Conservation (phyloP, 345 rosid genomes). For the Punica granatum region DNA sequence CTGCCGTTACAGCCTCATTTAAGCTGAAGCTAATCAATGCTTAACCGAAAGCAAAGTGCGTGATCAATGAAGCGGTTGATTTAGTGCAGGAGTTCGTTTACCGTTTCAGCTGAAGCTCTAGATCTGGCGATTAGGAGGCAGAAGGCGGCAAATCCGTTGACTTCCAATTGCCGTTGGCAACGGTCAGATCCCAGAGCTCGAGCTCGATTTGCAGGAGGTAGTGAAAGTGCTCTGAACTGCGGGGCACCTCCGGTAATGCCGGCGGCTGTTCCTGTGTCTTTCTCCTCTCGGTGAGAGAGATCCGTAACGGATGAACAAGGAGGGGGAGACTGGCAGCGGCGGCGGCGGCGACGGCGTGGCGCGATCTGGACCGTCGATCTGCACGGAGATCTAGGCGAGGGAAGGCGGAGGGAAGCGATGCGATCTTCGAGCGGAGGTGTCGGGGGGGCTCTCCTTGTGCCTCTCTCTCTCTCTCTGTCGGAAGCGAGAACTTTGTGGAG, state of each 20-base stretch:
- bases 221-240: not conserved
- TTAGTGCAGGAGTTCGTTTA: not conserved
- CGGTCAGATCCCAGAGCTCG: not conserved
- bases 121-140: slow-evolving; percentile 6
- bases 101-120: not conserved
- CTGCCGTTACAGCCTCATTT: not conserved
- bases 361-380: not conserved
- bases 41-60: not conserved
- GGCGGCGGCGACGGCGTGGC: not conserved
- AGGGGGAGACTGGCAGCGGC: not conserved
- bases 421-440: slow-evolving; percentile 6
- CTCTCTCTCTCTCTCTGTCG: slow-evolving; percentile 4
- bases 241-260: not conserved
- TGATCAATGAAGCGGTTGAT: not conserved
- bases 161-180: not conserved
- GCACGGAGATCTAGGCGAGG: not conserved
- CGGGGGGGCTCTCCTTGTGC: not conserved
- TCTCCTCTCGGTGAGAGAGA: not conserved
- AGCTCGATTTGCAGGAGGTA: not conserved
- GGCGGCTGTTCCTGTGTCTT: not conserved
- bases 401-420: not conserved
- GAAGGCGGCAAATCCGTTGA: not conserved
- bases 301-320: not conserved
- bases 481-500: slow-evolving; percentile 4
- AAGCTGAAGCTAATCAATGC: slow-evolving; percentile 3